Conservation (phyloP, 129 eudicot species). For the Flaveria robusta region DNA sequence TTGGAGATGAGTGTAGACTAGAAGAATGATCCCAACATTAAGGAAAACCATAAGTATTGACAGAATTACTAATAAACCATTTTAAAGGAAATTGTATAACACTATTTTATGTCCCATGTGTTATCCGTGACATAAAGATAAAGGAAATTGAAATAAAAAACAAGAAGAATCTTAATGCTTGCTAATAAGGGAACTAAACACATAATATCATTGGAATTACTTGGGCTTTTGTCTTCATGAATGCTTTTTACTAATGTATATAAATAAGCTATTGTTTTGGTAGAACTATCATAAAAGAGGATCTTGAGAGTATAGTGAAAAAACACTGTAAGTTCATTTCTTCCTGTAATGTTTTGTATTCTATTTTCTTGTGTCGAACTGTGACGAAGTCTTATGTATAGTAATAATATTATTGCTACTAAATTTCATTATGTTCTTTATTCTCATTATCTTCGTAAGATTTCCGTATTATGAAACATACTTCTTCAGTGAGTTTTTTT, state of each 20-base stretch:
- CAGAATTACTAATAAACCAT: too few relatives aligned
- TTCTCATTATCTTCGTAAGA: not conserved
- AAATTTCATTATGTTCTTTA: not conserved
- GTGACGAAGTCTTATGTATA: not conserved
- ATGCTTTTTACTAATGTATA: not conserved
- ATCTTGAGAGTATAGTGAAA: not conserved
- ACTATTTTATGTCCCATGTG: not conserved
- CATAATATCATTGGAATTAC: conserved; percentile 23
- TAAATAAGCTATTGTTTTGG: conserved; percentile 5
- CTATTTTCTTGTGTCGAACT: not conserved
- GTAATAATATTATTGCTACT: not conserved
- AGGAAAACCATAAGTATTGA: too few relatives aligned
- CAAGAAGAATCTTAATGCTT: conserved; percentile 5
- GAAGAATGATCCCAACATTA: too few relatives aligned
- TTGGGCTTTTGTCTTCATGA: conserved; percentile 30
- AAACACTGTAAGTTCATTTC: conserved; percentile 21
- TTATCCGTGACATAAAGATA: not conserved
- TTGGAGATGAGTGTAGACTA: too few relatives aligned
- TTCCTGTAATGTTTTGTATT: not conserved
- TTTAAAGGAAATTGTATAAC: too few relatives aligned
- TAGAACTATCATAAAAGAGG: conserved; percentile 5
- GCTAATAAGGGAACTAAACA: conserved; percentile 15
- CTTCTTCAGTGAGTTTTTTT: too few relatives aligned
- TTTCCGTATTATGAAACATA: too few relatives aligned
- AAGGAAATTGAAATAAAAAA: not conserved